Conservation (phyloP, 495 filamentous ascomycete species). For the Evernia prunastri region DNA sequence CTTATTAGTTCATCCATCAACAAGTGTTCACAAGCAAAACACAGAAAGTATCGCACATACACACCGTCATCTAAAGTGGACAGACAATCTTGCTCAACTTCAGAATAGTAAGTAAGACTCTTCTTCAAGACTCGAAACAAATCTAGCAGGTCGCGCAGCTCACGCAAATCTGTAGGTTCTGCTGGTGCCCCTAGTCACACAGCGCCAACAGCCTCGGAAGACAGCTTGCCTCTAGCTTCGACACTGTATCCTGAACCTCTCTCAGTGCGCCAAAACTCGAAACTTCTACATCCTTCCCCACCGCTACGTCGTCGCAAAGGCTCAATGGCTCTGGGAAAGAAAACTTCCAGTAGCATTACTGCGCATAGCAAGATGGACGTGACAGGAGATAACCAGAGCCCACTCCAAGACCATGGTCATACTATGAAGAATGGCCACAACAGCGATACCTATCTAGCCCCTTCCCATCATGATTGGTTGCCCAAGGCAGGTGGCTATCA, state of each 20-base stretch:
- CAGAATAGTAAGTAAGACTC: not conserved
- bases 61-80: not conserved
- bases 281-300: constrained; percentile 1
- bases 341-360: not conserved
- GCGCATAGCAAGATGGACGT: not conserved
- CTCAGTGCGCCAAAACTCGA: not conserved
- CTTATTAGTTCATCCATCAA: not conserved
- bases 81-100: constrained; percentile 2
- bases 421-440: not conserved
- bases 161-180: not conserved
- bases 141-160: not conserved
- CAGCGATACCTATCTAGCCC: not conserved
- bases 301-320: not conserved
- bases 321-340: not conserved
- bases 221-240: not conserved
- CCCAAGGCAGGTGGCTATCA: not conserved
- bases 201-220: not conserved
- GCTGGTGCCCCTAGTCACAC: not conserved
- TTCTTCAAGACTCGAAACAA: not conserved
- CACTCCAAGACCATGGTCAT: not conserved
- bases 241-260: not conserved
- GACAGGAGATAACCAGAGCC: not conserved
- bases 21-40: not conserved
- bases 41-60: not conserved
- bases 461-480: not conserved